Evolutionary conservation across 164 flowering plant genomes (phyloP), one percentile per base, ranked within the genome.

Genomic region (Euptelea pleiosperma): DNA sequence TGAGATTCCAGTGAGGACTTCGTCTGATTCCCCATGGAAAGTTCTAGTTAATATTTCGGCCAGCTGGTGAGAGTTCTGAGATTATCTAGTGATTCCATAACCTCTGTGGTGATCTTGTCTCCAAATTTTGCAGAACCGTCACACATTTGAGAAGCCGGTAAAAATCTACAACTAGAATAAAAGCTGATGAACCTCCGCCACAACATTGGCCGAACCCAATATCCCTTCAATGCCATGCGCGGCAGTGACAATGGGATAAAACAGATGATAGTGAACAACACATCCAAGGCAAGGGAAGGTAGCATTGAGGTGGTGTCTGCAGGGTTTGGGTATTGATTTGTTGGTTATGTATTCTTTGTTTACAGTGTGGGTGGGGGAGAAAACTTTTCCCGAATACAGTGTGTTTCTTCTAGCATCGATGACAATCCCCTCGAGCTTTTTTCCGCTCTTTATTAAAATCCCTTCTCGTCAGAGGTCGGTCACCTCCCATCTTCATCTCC

Each of bases 101-200:
- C 16, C 33, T 14, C 16, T 26, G 3, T 6, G 7, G 7, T 21
- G 3, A 14, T 2, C 2, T 31, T 30, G 26, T 39, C 48, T 36
- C 21, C 11, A 15, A 19, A 12, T 56, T 60, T 57, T 61, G 75
- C 85, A 81, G 86, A 77, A 71, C 37, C 86, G 86, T 8, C 86
- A 76, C 56, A 61, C 77, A 12, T 75, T 57, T 58, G 83, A 79
- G 77, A 81, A 79, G 69, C 77, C 83, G 21, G 81, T 81, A 45
- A 77, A 77, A 68, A 79, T 81, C 56, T 81, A 79, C 69, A 81
- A 79, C 58, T 81, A 76, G 74, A 50, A 44, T 62, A 52, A 31
- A 22, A 18, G 34, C 44, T 39, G 55, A 52, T 36, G 18, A 26
- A 39, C 54, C 48, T 55, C 19, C 25, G 39, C 54, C 2, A 19